Percentiles rank a stretch among this genome's conserved stretches.
These are phyloP conservation scores for Pisolithus tinctorius DNA, from an alignment of 768 basidiomycete genomes.

Conservation along the genomic window DNA sequence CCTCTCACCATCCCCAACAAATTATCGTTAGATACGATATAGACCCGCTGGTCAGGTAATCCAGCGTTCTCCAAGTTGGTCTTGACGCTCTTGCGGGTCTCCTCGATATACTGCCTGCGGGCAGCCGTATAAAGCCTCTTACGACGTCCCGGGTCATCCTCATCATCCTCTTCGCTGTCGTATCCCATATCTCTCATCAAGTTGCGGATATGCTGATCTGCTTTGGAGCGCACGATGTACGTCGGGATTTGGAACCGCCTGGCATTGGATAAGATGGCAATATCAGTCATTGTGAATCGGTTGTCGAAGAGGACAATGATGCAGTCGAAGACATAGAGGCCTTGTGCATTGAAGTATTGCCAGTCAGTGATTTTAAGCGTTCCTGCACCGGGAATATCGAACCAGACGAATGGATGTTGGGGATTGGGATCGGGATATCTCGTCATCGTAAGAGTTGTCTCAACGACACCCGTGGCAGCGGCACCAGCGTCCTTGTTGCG, in stretches of 20 bases:
- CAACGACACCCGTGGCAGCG: conserved; percentile 23
- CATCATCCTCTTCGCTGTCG: conserved; percentile 7
- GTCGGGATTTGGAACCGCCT: conserved; percentile 26
- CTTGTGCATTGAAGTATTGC: conserved; percentile 32
- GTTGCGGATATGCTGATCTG: conserved; percentile 25
- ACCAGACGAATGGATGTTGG: conserved; percentile 24
- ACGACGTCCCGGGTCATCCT: conserved; percentile 8
- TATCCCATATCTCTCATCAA: conserved; percentile 17
- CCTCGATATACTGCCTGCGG: conserved; percentile 15
- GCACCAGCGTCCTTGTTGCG: conserved; percentile 12
- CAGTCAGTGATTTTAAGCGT: conserved; percentile 27
- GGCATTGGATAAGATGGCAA: conserved; percentile 27
- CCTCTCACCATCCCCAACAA: conserved; percentile 9
- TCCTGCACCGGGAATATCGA: conserved; percentile 31
- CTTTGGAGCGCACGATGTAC: conserved; percentile 31
- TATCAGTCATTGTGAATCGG: conserved; percentile 28
- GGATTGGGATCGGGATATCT: conserved; percentile 22
- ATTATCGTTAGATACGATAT: conserved; percentile 18
- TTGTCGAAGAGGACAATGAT: conserved; percentile 28
- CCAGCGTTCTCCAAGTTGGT: conserved; percentile 13
- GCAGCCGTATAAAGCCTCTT: conserved; percentile 9
- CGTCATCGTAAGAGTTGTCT: conserved; percentile 22
- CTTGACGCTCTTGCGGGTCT: conserved; percentile 15
- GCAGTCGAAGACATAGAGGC: conserved; percentile 31
- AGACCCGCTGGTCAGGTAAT: conserved; percentile 18